These are phyloP conservation scores for Mycena vitilis DNA, from an alignment of 768 basidiomycete genomes.

Conservation along the genomic window DNA sequence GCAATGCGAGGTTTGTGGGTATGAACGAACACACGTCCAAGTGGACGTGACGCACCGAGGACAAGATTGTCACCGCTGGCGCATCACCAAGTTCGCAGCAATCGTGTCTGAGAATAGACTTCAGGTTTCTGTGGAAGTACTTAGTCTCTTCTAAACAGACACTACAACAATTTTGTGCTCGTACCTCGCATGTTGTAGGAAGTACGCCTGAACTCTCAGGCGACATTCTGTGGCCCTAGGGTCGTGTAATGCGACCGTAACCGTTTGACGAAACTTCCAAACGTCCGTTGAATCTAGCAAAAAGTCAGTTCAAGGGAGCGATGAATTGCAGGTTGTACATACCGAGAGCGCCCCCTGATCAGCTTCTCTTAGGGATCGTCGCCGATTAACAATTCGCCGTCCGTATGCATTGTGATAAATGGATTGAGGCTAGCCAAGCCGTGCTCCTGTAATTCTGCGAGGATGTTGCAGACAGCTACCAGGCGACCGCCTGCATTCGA, in stretches of 20 bases:
- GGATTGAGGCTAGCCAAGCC: neutral
- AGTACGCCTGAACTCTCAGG: neutral
- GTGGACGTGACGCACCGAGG: neutral
- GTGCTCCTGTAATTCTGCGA: neutral
- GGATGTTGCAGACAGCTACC: neutral
- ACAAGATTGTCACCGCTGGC: neutral
- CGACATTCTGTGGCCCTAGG: neutral
- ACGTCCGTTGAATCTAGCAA: neutral
- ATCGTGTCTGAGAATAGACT: neutral
- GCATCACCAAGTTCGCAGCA: neutral
- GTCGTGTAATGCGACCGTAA: neutral
- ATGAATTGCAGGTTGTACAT: neutral
- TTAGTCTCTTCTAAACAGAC: too few species aligned
- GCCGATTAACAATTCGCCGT: neutral
- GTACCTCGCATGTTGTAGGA: too few species aligned
- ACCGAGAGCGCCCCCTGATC: neutral
- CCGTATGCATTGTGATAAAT: neutral
- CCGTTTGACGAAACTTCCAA: neutral
- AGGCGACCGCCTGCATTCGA: neutral
- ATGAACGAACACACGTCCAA: neutral
- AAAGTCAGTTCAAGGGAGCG: neutral
- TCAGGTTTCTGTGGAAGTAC: neutral
- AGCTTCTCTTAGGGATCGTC: neutral
- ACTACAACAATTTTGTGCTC: too few species aligned
- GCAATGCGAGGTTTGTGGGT: neutral